Evolutionary conservation across 805 yeast species (phyloP).

Genomic region (Candida quercuum): DNA sequence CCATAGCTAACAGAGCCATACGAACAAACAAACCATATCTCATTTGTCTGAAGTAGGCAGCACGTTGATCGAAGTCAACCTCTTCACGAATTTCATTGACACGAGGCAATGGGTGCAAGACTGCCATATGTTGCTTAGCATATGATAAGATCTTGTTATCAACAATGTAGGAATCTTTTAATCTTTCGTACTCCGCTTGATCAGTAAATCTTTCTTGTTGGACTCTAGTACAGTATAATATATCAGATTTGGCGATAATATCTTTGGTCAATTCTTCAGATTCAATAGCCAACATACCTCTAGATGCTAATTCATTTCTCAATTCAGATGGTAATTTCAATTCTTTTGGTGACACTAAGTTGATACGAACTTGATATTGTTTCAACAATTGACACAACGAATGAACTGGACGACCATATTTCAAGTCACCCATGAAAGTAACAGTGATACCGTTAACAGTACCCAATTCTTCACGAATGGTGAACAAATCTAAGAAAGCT

Average conservation of each 20-base stretch:
- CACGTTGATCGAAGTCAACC: slow-evolving; percentile 98
- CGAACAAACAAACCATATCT: slow-evolving; percentile 96
- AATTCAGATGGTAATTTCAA: slow-evolving; percentile 76
- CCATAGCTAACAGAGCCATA: slow-evolving; percentile 98
- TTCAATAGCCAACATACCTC: slow-evolving; percentile 70
- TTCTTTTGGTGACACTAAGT: slow-evolving; percentile 87
- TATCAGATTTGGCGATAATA: slow-evolving; percentile 86
- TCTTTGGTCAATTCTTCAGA: slow-evolving; percentile 76
- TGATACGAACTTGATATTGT: slow-evolving; percentile 89
- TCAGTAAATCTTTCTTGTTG: slow-evolving; percentile 93
- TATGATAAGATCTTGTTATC: slow-evolving; percentile 86
- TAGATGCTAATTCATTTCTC: slow-evolving; percentile 55
- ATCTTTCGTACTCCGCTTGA: slow-evolving; percentile 71
- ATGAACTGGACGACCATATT: slow-evolving; percentile 98
- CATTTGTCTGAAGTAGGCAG: slow-evolving; percentile 99
- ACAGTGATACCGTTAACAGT: slow-evolving; percentile 97
- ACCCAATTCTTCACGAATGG: slow-evolving; percentile 98
- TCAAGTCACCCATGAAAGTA: slow-evolving; percentile 98
- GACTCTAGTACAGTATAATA: slow-evolving; percentile 94
- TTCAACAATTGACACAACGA: slow-evolving; percentile 85
- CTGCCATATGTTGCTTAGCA: slow-evolving; percentile 98
- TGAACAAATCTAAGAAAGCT: slow-evolving; percentile 94
- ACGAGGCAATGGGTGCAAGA: slow-evolving; percentile 98
- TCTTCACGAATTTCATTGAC: slow-evolving; percentile 95
- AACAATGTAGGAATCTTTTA: slow-evolving; percentile 87